These are phyloP conservation scores for Camelina sativa DNA, from an alignment of 345 rosid species.

Conservation along the genomic window DNA sequence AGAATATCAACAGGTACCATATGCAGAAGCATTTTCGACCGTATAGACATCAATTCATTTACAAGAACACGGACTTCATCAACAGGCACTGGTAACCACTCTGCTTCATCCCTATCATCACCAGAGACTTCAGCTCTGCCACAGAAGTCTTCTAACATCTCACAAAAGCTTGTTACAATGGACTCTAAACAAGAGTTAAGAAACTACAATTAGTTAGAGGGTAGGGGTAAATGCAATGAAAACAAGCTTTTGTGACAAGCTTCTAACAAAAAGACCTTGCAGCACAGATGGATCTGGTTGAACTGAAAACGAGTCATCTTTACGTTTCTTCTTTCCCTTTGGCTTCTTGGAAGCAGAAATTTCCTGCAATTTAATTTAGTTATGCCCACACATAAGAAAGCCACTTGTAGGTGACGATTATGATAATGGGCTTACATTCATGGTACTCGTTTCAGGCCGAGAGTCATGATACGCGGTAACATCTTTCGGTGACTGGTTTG, in stretches of 20 bases:
- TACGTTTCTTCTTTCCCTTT: slow-evolving; percentile 75
- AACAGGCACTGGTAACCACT: slow-evolving; percentile 75
- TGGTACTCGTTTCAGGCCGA: slow-evolving; percentile 43
- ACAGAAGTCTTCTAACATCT: slow-evolving; percentile 81
- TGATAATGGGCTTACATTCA: slow-evolving; percentile 56
- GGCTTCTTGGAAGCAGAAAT: slow-evolving; percentile 62
- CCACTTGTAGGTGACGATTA: slow-evolving; percentile 33
- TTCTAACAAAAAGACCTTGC: slow-evolving; percentile 70
- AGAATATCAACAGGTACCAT: slow-evolving; percentile 85
- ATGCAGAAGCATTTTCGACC: slow-evolving; percentile 83
- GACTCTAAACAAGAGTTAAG: slow-evolving; percentile 56
- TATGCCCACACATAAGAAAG: slow-evolving; percentile 35
- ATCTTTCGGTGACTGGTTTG: slow-evolving; percentile 52
- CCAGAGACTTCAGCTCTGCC: slow-evolving; percentile 75
- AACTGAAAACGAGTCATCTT: slow-evolving; percentile 46
- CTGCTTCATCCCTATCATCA: slow-evolving; percentile 90
- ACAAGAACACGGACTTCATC: slow-evolving; percentile 76
- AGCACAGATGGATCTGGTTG: slow-evolving; percentile 66
- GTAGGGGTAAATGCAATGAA: slow-evolving; percentile 22
- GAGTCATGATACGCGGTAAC: slow-evolving; percentile 48
- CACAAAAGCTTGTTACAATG: slow-evolving; percentile 64
- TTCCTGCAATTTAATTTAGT: slow-evolving; percentile 64
- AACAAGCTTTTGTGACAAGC: no score
- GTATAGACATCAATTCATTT: slow-evolving; percentile 73
- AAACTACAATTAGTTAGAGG: slow-evolving; percentile 27